These are phyloP conservation scores for Lecanicillium sp. DNA, from an alignment of 2,329 filamentous ascomycete genomes.

Conservation along the genomic window DNA sequence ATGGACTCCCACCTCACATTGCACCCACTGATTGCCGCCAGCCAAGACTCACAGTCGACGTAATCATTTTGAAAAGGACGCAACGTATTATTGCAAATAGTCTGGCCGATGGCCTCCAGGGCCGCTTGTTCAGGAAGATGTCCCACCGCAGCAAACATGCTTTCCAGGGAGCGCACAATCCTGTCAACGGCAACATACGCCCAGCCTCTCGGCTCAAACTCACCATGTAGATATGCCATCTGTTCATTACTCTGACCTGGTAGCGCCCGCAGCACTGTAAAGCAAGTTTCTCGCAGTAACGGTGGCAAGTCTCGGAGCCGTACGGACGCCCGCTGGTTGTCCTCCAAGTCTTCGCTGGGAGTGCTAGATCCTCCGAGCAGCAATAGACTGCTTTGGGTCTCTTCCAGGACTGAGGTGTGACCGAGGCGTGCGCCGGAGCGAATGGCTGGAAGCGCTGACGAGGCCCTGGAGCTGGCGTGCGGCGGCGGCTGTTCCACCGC, in stretches of 20 bases:
- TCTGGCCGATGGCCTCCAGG: constrained; percentile 31
- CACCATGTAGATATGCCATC: constrained; percentile 18
- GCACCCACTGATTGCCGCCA: constrained; percentile 31
- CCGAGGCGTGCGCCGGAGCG: not conserved
- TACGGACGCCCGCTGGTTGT: not conserved
- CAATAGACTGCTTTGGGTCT: constrained; percentile 1
- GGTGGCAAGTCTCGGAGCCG: constrained; percentile 18
- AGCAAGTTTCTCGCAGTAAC: constrained; percentile 30
- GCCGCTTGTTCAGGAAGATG: not conserved
- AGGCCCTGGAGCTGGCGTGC: not conserved
- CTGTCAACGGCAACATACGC: constrained; percentile 21
- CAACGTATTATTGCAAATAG: constrained; percentile 33
- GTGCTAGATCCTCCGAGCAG: constrained; percentile 1
- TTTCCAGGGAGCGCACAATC: constrained; percentile 28
- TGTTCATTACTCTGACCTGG: constrained; percentile 23
- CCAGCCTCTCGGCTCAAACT: constrained; percentile 28
- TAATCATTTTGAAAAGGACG: constrained; percentile 31
- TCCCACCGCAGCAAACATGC: constrained; percentile 20
- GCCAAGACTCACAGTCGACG: constrained; percentile 30
- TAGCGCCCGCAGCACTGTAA: constrained; percentile 32
- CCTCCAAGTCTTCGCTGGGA: not conserved
- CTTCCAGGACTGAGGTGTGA: constrained; percentile 8
- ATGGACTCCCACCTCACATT: constrained; percentile 40
- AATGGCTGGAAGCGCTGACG: not conserved
- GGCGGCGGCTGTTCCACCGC: not conserved